These are phyloP conservation scores for Margaritispora aquatica DNA, from an alignment of 495 filamentous ascomycete genomes.

Conservation along the genomic window DNA sequence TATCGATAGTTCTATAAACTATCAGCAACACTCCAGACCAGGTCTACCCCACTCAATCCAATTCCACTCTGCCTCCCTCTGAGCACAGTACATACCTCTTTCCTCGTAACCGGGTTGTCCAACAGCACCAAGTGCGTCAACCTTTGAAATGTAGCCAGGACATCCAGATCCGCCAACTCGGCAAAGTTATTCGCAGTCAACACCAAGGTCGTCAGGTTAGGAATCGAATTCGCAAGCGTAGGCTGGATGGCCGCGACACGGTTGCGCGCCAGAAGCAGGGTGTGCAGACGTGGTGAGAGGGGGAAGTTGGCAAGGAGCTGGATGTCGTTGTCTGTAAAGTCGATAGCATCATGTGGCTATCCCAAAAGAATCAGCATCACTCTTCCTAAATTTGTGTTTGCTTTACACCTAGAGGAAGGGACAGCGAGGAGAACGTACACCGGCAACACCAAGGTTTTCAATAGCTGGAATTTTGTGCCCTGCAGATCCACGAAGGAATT, in stretches of 20 bases:
- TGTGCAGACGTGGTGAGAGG: conserved; percentile 78
- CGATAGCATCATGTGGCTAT: conserved; percentile 83
- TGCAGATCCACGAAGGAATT: conserved; percentile 49
- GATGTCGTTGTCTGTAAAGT: conserved; percentile 98
- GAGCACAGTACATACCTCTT: conserved; percentile 61
- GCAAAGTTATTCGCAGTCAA: conserved; percentile 69
- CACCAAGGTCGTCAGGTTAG: conserved; percentile 70
- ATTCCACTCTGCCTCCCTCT: too few relatives aligned
- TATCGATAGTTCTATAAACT: conserved; percentile 77
- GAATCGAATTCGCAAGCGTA: conserved; percentile 62
- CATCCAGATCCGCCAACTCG: conserved; percentile 83
- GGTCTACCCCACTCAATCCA: neutral
- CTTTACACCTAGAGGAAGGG: neutral
- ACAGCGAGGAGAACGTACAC: conserved; percentile 56
- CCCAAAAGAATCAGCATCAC: neutral
- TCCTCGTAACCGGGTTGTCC: conserved; percentile 85
- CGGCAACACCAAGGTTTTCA: conserved; percentile 96
- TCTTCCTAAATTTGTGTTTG: neutral
- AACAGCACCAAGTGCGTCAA: conserved; percentile 76
- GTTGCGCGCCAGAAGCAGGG: conserved; percentile 86
- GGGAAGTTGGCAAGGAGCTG: conserved; percentile 86
- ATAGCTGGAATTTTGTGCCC: conserved; percentile 97
- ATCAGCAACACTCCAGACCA: neutral
- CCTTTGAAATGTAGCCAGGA: conserved; percentile 57
- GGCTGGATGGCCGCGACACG: conserved; percentile 76